Evolutionary conservation across 352 stramenopile species (phyloP), one percentile per base, ranked within the genome.

Genomic region (Elongisporangium undulatum): DNA sequence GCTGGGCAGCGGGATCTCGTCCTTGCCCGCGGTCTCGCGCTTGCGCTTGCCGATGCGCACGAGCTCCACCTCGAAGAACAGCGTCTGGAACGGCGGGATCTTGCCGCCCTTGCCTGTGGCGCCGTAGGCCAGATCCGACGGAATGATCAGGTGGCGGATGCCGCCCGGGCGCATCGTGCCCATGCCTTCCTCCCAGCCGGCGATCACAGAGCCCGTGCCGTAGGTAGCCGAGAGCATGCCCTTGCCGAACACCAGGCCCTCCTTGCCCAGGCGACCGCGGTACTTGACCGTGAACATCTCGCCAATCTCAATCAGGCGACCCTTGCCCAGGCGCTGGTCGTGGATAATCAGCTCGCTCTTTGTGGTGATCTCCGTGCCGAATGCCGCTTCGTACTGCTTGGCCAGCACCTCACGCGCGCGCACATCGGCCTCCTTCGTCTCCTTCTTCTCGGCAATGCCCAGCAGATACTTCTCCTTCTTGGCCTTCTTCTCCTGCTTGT

Each of bases 251-350:
- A 89, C 71, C 6, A 88, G 64, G 10, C 83, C 83, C 19, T 82
- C 74, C 19, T 77, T 72, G 61, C 74, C 83, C 21, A 92, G 65
- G 6, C 69, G 72, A 10, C 77, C 83, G 49, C 74, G 66, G 54
- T 92, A 92, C 51, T 85, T 83, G 63, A 90, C 81, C 2, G 83
- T 92, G 22, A 90, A 62, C 79, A 89, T 87, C 62, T 92, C 76
- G 17, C 83, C 83, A 20, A 66, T 21, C 12, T 66, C 39, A 7
- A 79, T 69, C 21, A 90, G 52, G 53, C 75, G 76, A 15, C 83
- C 80, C 17, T 85, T 61, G 29, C 83, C 83, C 9, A 88, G 56
- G 10, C 72, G 69, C 16, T 80, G 57, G 56, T 92, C 83, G 22
- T 77, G 79, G 23, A 90, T 58, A 16, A 76, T 62, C 6, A 92